These are phyloP conservation scores for Phylloporus sp. DNA, from an alignment of 768 basidiomycete genomes.

Conservation along the genomic window DNA sequence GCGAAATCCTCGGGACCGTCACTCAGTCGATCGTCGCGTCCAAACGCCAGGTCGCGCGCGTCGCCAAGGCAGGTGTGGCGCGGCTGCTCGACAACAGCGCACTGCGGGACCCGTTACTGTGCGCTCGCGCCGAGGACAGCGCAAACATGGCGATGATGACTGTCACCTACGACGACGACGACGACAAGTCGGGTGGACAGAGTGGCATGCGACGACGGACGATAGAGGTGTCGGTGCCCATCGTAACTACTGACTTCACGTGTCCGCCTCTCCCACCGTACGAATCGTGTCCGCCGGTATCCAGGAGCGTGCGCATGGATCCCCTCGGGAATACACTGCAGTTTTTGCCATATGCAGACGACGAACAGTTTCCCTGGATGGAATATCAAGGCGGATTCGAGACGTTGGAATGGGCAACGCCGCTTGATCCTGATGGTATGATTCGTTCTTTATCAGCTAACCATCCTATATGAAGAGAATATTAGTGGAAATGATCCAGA, in stretches of 20 bases:
- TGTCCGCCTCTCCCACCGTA: conserved; percentile 33
- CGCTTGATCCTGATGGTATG: conserved; percentile 51
- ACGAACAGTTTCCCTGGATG: conserved; percentile 33
- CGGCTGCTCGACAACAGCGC: conserved; percentile 4
- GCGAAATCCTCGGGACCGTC: conserved; percentile 17
- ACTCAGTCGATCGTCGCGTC: conserved; percentile 10
- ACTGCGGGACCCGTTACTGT: not conserved
- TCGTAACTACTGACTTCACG: conserved; percentile 11
- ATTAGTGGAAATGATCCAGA: conserved; percentile 46
- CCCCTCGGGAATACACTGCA: not conserved
- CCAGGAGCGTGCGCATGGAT: conserved; percentile 28
- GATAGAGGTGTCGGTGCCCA: conserved; percentile 9
- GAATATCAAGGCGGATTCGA: conserved; percentile 29
- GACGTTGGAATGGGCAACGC: conserved; percentile 34
- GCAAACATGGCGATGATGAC: not conserved
- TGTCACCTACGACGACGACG: conserved; percentile 9
- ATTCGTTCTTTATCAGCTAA: not conserved
- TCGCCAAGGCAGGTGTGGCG: conserved; percentile 8
- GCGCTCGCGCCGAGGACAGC: too few species aligned
- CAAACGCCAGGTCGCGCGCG: conserved; percentile 9
- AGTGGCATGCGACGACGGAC: not conserved
- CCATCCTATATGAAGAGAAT: not conserved
- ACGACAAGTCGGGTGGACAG: not conserved
- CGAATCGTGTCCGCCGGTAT: conserved; percentile 44
- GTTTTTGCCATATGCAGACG: conserved; percentile 50